phyloP scores from a whole-genome alignment of 768 basidiomycete genomes.

The Boletellus sp. region DNA sequence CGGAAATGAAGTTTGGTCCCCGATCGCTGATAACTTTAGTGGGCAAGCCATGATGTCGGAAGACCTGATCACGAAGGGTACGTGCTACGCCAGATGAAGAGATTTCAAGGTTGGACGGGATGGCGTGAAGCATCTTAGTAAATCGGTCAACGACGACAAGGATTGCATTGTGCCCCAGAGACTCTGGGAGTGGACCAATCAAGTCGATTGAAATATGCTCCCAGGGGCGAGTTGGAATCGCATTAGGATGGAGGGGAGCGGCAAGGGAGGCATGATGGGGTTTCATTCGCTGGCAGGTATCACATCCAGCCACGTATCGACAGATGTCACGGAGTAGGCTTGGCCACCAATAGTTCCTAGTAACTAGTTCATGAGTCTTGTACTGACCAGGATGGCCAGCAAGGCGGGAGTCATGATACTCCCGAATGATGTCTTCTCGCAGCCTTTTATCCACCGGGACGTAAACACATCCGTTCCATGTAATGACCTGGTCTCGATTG shows the following conservation, averaged over 20 bases:
- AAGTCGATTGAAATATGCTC: conserved; percentile 12
- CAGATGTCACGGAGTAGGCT: background rate
- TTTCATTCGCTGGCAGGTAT: background rate
- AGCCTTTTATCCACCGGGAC: conserved; percentile 18
- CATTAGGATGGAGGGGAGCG: conserved; percentile 7
- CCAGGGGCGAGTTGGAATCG: background rate
- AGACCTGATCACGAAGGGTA: conserved; percentile 20
- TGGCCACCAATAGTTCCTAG: background rate
- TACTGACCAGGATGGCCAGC: conserved; percentile 29
- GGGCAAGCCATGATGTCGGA: conserved; percentile 27
- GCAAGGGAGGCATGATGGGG: background rate
- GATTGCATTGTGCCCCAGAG: conserved; percentile 8
- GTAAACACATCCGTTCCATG: conserved; percentile 16
- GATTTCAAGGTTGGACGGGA: conserved; percentile 19
- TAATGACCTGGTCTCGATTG: background rate
- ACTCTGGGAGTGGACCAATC: conserved; percentile 7
- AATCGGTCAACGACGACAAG: conserved; percentile 9
- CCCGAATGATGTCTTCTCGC: conserved; percentile 6
- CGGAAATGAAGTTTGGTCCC: conserved; percentile 29
- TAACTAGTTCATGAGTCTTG: conserved; percentile 23
- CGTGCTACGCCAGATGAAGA: conserved; percentile 17
- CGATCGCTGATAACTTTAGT: conserved; percentile 26
- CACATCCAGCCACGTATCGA: background rate
- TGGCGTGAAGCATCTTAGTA: conserved; percentile 10
- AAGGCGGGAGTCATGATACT: conserved; percentile 22